These are phyloP conservation scores for Linum lewisii DNA, from an alignment of 345 rosid genomes.

Conservation along the genomic window DNA sequence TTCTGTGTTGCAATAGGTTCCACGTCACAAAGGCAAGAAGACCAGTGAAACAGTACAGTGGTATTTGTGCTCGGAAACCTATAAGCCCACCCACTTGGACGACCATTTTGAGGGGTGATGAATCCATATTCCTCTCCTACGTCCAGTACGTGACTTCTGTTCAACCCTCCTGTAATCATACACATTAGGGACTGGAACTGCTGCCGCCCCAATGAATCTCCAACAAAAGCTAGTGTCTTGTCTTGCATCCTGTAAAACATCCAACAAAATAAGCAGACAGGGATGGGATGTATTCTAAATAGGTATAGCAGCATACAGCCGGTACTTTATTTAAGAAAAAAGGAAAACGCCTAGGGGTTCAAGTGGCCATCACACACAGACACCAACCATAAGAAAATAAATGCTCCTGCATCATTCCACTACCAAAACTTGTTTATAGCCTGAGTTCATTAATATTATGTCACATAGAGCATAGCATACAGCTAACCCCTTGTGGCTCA, in stretches of 20 bases:
- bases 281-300: background rate
- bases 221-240: slow-evolving; percentile 75
- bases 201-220: slow-evolving; percentile 81
- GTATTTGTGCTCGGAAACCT: slow-evolving; percentile 58
- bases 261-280: slow-evolving; percentile 10
- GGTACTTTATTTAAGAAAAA: no score
- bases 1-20: slow-evolving; percentile 39
- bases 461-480: no score
- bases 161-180: slow-evolving; percentile 59
- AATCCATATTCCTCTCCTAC: slow-evolving; percentile 57
- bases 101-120: slow-evolving; percentile 37
- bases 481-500: no score
- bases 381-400: no score
- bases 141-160: slow-evolving; percentile 36
- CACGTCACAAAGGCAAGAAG: slow-evolving; percentile 59
- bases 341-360: no score
- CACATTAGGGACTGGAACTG: slow-evolving; percentile 81
- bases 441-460: no score
- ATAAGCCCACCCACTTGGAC: slow-evolving; percentile 78
- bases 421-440: no score
- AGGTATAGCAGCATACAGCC: slow-evolving; percentile 1
- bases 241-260: slow-evolving; percentile 44
- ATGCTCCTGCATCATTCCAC: no score
- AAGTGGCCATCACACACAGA: no score
- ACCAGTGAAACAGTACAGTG: slow-evolving; percentile 69